Percentiles rank a stretch among this genome's conserved stretches.
Evolutionary conservation across 1,139 yeast genomes (phyloP).

Genomic region (Taphrina sp.): DNA sequence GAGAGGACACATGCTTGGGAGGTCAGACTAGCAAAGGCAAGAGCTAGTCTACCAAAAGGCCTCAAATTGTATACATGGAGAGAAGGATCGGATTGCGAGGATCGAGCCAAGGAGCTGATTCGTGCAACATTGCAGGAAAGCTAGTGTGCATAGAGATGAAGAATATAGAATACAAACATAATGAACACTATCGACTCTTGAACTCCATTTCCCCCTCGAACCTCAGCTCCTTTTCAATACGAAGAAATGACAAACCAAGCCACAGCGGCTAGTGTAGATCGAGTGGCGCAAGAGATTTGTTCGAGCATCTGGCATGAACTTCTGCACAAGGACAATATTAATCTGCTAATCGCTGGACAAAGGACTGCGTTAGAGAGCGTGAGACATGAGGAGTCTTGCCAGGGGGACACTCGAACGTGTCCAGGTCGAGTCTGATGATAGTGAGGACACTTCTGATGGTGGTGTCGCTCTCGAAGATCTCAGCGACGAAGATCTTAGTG

Average conservation of each 20-base stretch:
- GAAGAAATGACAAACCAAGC: too few relatives aligned
- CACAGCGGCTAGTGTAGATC: too few relatives aligned
- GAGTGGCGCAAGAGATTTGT: too few relatives aligned
- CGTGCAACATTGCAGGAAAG: neutral
- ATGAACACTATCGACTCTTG: too few relatives aligned
- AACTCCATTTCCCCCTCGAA: too few relatives aligned
- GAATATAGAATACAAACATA: too few relatives aligned
- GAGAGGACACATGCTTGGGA: constrained; percentile 28
- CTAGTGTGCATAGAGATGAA: neutral
- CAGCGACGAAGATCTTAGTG: constrained; percentile 25
- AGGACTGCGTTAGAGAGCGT: neutral
- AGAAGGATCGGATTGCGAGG: constrained; percentile 25
- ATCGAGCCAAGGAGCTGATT: constrained; percentile 14
- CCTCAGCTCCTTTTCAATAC: too few relatives aligned
- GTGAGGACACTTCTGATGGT: neutral
- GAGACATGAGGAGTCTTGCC: constrained; percentile 1
- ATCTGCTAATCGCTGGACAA: too few relatives aligned
- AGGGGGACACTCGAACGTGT: constrained; percentile 7
- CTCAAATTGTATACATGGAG: constrained; percentile 27
- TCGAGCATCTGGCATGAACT: too few relatives aligned
- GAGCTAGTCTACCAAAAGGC: constrained; percentile 5
- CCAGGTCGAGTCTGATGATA: constrained; percentile 8
- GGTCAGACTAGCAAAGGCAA: constrained; percentile 12
- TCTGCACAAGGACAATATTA: too few relatives aligned
- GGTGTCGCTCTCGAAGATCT: constrained; percentile 10